Evolutionary conservation across 768 basidiomycete species (phyloP), one percentile per base, ranked within the genome.

Genomic region (Tylopilus cervinicoccineus): DNA sequence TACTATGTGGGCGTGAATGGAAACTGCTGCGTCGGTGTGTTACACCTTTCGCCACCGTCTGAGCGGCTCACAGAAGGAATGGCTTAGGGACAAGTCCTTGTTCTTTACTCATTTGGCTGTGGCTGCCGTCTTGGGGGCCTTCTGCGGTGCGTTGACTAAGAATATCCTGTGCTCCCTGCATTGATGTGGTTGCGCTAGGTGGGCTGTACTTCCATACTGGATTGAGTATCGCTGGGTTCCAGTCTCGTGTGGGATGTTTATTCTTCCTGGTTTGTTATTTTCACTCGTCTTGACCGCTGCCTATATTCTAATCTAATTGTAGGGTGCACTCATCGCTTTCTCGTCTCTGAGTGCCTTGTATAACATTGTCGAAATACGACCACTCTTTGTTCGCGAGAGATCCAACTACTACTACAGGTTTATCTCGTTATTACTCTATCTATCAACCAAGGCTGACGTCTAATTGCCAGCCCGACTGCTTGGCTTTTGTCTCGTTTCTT

Each of bases 281-380:
- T 39, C 16, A 26, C 23, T 23, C 40, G 12, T 12, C 23, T 22
- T 37, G 17, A n/a, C 17, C 16, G 26, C 22, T 40, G 37, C 41
- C 32, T 24, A 14, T 17, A 22, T 27, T 38, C 58, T 58, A 14
- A 58, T 45, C 33, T 43, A 29, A 40, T 22, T 26, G 7, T 53
- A 89, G 88, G 93, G 93, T 28, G 83, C 93, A 13, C 76, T 97
- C 23, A 82, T 96, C 41, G 90, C 94, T 1, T 96, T 97, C 69
- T 92, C 90, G 1, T 80, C 90, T 4, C 71, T 97, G 36, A 94
- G 92, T 57, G 92, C 94, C 0, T 65, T 98, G 49, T 89, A 92
- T 65, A 93, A 94, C 52, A 75, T 96, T 38, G 82, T 93, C 2
- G 86, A 86, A 63, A 76, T 86, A 46, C 79, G 93, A 24, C 80